Evolutionary conservation across 352 stramenopile genomes (phyloP).

Genomic region (Phytopythium mirpurense): DNA sequence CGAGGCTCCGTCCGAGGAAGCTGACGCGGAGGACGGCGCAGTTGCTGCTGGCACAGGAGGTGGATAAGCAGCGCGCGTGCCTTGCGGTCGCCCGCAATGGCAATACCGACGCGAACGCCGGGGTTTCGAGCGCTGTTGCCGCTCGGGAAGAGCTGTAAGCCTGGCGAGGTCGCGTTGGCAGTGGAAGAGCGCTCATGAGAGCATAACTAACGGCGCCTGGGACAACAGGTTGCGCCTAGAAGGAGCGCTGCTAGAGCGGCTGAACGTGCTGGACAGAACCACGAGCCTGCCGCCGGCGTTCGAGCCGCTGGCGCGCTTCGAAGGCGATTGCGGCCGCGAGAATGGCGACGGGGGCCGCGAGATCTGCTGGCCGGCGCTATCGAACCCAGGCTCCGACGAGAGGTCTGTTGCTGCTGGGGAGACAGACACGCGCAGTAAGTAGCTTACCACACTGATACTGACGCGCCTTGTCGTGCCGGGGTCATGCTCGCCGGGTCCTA

Average conservation of each 20-base stretch:
- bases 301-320: neutral
- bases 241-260: slow-evolving; percentile 9
- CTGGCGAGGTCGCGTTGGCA: too few relatives aligned
- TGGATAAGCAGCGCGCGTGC: slow-evolving; percentile 15
- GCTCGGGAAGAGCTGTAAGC: slow-evolving; percentile 9
- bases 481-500: neutral
- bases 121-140: neutral
- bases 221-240: slow-evolving; percentile 9
- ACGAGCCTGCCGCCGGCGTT: slow-evolving; percentile 7
- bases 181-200: too few relatives aligned
- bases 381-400: slow-evolving; percentile 11
- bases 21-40: too few relatives aligned
- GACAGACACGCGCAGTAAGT: too few relatives aligned
- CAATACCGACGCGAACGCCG: neutral
- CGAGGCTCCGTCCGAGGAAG: too few relatives aligned
- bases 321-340: neutral
- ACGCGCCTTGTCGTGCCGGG: neutral
- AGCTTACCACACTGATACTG: neutral
- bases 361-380: slow-evolving; percentile 21
- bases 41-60: slow-evolving; percentile 21
- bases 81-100: slow-evolving; percentile 1
- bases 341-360: neutral
- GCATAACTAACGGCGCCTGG: too few relatives aligned
- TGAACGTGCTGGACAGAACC: slow-evolving; percentile 5
- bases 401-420: slow-evolving; percentile 7